These are phyloP conservation scores for Corchorus olitorius DNA, from an alignment of 345 rosid genomes.

Conservation along the genomic window DNA sequence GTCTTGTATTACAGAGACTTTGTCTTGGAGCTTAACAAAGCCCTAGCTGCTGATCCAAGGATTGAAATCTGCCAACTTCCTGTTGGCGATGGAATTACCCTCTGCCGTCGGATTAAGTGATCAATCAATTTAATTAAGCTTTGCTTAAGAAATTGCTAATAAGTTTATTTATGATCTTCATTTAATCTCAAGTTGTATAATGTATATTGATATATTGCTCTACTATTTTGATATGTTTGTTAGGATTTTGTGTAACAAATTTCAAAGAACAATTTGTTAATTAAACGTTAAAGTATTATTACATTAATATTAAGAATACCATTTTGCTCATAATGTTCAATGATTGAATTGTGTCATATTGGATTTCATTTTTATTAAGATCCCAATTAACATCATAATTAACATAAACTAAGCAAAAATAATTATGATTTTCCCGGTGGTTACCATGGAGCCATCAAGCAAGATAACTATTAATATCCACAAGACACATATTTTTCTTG, in stretches of 20 bases:
- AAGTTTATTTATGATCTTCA: not conserved
- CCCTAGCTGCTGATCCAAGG: slow-evolving; percentile 90
- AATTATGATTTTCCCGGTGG: not conserved
- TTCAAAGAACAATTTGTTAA: not conserved
- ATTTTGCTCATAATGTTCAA: not conserved
- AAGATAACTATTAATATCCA: not conserved
- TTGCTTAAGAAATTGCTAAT: too few relatives aligned
- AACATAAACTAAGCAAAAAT: not conserved
- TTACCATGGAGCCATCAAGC: not conserved
- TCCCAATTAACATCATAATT: not conserved
- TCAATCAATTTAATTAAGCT: not conserved
- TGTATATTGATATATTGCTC: too few relatives aligned
- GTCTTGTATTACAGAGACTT: slow-evolving; percentile 78
- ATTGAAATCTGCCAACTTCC: slow-evolving; percentile 95
- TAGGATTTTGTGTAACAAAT: not conserved
- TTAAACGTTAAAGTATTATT: too few relatives aligned
- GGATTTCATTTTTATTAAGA: not conserved
- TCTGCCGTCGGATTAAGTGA: slow-evolving; percentile 81
- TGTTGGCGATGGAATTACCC: slow-evolving; percentile 89
- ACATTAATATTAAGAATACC: too few relatives aligned
- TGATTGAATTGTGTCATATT: not conserved
- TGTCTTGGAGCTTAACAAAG: slow-evolving; percentile 84
- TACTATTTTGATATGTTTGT: not conserved
- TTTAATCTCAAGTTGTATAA: not conserved
- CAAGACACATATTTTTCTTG: not conserved